Evolutionary conservation across 208 protist species (phyloP), one percentile per base, ranked within the genome.

Genomic region (Acanthamoeba royreba): DNA sequence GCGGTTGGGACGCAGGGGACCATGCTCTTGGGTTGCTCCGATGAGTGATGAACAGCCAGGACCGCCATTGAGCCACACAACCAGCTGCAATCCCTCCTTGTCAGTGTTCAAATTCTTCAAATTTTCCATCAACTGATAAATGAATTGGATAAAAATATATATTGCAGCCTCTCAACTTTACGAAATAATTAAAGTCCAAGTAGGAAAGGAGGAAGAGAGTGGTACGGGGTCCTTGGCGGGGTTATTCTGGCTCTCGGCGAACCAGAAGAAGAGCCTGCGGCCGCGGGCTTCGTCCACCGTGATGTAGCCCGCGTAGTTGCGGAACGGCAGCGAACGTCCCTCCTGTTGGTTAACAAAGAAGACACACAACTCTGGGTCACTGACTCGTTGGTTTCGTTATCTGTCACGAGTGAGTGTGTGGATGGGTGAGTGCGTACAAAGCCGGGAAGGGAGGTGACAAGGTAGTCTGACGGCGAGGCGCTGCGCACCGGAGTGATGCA

Each of bases 41-140:
- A 43, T 63, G 38, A 96, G 52, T 19, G 52, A 92, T 33, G 95
- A 96, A 38, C 94, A 93, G 15, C 95, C 95, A 2, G 95, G 95
- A 2, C 95, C 95, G 7, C 95, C 95, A 28, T 96, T 96, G 25
- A 93, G 33, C 95, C 95, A 96, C n/a, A 97, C 61, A n/a, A 96
- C 53, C 74, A 95, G 17, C 61, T 85, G 93, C n/a, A n/a, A n/a
- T n/a, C n/a, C n/a, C n/a, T n/a, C n/a, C n/a, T n/a, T n/a, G n/a
- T n/a, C n/a, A n/a, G n/a, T n/a, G n/a, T n/a, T n/a, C n/a, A n/a
- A n/a, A n/a, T n/a, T n/a, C n/a, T n/a, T n/a, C n/a, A n/a, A n/a
- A n/a, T n/a, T n/a, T n/a, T n/a, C n/a, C n/a, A 55, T 25, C 13
- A n/a, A 40, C 9, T 35, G 33, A 74, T 28, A 40, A n/a, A 74